Evolutionary conservation across 2,329 filamentous ascomycete genomes (phyloP).

Genomic region (Phaeosphaeriaceae sp.): DNA sequence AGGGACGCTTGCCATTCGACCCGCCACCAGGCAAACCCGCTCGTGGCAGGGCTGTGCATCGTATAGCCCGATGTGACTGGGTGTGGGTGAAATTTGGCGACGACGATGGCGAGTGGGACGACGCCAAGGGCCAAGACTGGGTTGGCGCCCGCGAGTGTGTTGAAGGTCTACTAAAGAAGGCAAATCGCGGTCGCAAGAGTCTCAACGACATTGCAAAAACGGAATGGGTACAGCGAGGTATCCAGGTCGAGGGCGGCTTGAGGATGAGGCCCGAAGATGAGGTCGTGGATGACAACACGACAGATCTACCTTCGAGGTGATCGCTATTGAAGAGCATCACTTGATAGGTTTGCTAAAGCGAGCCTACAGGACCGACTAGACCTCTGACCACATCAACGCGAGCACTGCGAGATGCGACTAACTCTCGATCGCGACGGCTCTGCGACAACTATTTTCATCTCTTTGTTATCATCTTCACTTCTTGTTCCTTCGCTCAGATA

Average conservation of each 20-base stretch:
- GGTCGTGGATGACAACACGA: slow-evolving; percentile 19
- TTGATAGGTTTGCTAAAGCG: not conserved
- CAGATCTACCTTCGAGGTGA: slow-evolving; percentile 28
- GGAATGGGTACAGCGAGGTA: slow-evolving; percentile 78
- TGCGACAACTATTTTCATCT: not conserved
- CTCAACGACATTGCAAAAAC: slow-evolving; percentile 75
- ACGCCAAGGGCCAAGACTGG: slow-evolving; percentile 68
- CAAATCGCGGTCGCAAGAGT: slow-evolving; percentile 74
- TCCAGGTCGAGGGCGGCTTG: slow-evolving; percentile 69
- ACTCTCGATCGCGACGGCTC: not conserved
- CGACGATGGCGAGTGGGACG: slow-evolving; percentile 85
- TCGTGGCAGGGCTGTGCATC: slow-evolving; percentile 80
- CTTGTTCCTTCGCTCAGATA: not conserved
- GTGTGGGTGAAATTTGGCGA: slow-evolving; percentile 88
- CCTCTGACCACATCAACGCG: not conserved
- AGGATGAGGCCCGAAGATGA: slow-evolving; percentile 60
- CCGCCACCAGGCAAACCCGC: slow-evolving; percentile 80
- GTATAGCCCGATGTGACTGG: slow-evolving; percentile 97
- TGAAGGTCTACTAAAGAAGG: slow-evolving; percentile 83
- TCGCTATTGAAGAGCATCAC: slow-evolving; percentile 35
- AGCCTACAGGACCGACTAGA: not conserved
- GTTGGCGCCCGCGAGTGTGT: slow-evolving; percentile 81
- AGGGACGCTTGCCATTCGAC: slow-evolving; percentile 93
- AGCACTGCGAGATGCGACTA: not conserved
- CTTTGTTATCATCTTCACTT: not conserved